phyloP scores from a whole-genome alignment of 2,329 filamentous ascomycete species.

The Sclerotinia glacialis region DNA sequence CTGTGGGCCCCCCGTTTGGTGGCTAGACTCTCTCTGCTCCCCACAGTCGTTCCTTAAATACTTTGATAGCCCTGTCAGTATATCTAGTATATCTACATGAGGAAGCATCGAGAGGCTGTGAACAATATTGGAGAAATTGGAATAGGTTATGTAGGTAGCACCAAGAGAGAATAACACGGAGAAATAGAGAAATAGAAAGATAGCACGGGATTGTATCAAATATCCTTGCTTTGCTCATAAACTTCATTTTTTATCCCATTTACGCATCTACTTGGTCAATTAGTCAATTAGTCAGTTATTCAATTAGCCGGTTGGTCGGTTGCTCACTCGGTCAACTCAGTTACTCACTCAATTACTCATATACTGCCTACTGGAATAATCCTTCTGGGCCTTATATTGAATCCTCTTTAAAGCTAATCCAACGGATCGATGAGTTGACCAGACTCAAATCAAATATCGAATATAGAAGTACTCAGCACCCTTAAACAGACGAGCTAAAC shows the following conservation, averaged over 20 bases:
- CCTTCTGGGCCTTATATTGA: background rate
- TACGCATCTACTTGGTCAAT: background rate
- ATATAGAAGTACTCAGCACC: background rate
- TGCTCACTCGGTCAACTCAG: background rate
- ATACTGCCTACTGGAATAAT: background rate
- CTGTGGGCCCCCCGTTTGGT: background rate
- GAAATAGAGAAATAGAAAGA: background rate
- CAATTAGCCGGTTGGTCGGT: too few species aligned
- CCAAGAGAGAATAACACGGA: background rate
- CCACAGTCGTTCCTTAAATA: constrained; percentile 7
- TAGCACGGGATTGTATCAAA: constrained; percentile 5
- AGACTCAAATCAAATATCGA: background rate
- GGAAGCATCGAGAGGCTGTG: constrained; percentile 4
- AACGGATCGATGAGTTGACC: background rate
- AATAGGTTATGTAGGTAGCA: too few species aligned
- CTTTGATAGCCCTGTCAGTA: constrained; percentile 1
- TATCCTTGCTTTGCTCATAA: constrained; percentile 9
- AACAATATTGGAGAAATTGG: background rate
- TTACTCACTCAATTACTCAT: background rate
- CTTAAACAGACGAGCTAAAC: background rate
- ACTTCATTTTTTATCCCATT: background rate
- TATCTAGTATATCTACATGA: too few species aligned
- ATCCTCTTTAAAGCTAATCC: background rate
- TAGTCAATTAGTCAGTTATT: too few species aligned
- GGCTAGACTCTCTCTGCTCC: background rate